Percentiles rank a stretch among this genome's conserved stretches.
These are phyloP conservation scores for Stenocarpella maydis DNA, from an alignment of 2,329 filamentous ascomycete genomes.

Conservation along the genomic window DNA sequence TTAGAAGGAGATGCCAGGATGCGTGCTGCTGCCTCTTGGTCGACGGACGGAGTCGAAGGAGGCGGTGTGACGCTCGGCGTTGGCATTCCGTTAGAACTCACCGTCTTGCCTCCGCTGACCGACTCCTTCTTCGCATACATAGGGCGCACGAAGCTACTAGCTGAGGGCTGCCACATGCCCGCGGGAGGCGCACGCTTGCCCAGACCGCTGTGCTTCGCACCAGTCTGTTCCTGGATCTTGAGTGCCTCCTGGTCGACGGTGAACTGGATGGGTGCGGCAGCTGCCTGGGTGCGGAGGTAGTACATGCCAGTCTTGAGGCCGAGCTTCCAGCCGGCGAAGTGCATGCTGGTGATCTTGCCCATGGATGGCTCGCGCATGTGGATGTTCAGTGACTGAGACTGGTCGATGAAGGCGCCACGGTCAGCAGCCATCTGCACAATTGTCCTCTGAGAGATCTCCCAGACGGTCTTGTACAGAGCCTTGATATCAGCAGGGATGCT, in stretches of 20 bases:
- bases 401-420: conserved; percentile 97
- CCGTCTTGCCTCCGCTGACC: conserved; percentile 45
- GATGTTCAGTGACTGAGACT: conserved; percentile 98
- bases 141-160: conserved; percentile 71
- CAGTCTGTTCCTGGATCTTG: conserved; percentile 82
- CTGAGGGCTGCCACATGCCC: conserved; percentile 64
- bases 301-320: conserved; percentile 99
- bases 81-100: conserved; percentile 67
- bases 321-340: conserved; percentile 99
- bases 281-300: conserved; percentile 97
- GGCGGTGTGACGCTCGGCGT: conserved; percentile 75
- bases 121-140: conserved; percentile 68
- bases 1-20: conserved; percentile 66
- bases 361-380: conserved; percentile 99
- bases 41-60: conserved; percentile 48
- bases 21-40: conserved; percentile 53
- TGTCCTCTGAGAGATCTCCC: conserved; percentile 96
- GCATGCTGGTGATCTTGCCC: conserved; percentile 99
- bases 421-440: conserved; percentile 99
- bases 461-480: conserved; percentile 98
- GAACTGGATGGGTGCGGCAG: conserved; percentile 96
- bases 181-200: conserved; percentile 76
- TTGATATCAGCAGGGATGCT: conserved; percentile 98
- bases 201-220: conserved; percentile 66
- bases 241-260: conserved; percentile 97